Evolutionary conservation across 2,329 filamentous ascomycete genomes (phyloP), one percentile per base, ranked within the genome.

Genomic region (Microsporum audouinii): DNA sequence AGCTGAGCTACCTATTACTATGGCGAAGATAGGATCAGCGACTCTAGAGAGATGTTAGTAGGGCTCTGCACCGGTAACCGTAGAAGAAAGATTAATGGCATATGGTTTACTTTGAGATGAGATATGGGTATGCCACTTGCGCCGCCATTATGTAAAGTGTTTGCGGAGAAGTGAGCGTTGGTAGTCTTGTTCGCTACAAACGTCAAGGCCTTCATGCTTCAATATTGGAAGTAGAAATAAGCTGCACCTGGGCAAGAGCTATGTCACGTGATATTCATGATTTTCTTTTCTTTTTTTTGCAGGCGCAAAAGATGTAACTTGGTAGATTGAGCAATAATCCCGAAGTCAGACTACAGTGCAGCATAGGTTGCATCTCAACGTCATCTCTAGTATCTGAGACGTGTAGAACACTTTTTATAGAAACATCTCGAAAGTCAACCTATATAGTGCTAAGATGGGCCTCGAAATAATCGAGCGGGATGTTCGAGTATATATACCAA

Each of bases 11-110:
- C 81, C 81, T 67, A 83, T 81, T 63, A 75, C 70, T 41, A 78
- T 61, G 29, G 81, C 80, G 66, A 84, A 84, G 62, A 83, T 60
- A 36, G 81, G 81, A 66, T 84, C 81, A 4, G 73, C 75, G 63
- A 78, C 65, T 68, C 79, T 81, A 53, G 29, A 55, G 51, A 69
- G 71, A 23, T 31, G 71, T 70, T 36, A 38, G 41, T 5, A 34
- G 53, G 39, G 59, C 12, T 57, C 34, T 34, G 7, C 4, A 49
- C 12, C 8, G 39, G 34, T 34, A 33, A 38, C n/a, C 6, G 6
- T 29, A n/a, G 45, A n/a, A 47, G 8, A n/a, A 33, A 57, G 39
- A 34, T 56, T 43, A 5, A 8, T 23, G 7, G 23, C 41, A 12
- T 23, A 17, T 27, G 17, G 8, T 39, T 8, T 58, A 64, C 63